Conservation (phyloP, 495 filamentous ascomycete genomes). For the Podospora didyma region DNA sequence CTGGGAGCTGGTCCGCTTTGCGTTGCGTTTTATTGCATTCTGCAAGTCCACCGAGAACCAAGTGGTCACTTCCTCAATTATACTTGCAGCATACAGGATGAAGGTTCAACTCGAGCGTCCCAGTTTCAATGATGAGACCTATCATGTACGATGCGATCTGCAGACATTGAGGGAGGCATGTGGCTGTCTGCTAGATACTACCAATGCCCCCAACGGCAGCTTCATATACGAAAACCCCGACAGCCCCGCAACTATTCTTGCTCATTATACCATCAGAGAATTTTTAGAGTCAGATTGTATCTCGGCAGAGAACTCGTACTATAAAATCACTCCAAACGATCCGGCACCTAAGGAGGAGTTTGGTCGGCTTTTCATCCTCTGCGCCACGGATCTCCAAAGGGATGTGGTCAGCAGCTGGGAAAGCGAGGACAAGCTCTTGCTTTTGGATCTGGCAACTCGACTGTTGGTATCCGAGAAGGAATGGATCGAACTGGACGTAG, state of each 20-base stretch:
- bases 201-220: no score
- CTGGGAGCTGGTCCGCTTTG: constrained; percentile 20
- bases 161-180: neutral
- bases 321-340: neutral
- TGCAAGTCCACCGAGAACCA: neutral
- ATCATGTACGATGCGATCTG: neutral
- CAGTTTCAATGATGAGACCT: neutral
- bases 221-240: neutral
- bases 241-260: neutral
- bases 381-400: no score
- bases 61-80: neutral
- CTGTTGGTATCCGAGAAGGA: no score
- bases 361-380: neutral
- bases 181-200: no score
- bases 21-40: neutral
- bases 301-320: neutral
- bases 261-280: neutral
- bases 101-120: no score
- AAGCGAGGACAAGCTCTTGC: no score
- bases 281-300: neutral
- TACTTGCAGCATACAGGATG: no score
- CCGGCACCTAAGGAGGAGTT: no score
- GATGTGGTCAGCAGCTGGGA: no score
- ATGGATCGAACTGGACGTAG: no score
- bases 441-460: no score